Conservation (phyloP, 1,139 yeast species). For the Suhomyces guaymorum region DNA sequence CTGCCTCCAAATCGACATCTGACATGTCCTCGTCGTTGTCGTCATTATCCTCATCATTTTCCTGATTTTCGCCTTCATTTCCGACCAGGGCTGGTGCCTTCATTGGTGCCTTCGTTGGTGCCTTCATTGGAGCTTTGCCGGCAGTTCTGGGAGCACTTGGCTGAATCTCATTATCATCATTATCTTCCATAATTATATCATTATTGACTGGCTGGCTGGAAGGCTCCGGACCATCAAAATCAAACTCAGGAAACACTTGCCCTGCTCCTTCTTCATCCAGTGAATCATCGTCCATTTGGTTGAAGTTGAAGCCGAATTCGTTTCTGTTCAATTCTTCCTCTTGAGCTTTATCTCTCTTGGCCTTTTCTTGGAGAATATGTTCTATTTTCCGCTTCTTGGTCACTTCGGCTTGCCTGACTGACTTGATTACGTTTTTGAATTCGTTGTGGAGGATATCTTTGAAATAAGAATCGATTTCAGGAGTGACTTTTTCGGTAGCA, state of each 20-base stretch:
- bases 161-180: slow-evolving; percentile 3
- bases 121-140: neutral
- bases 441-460: slow-evolving; percentile 32
- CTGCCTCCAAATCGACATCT: slow-evolving; percentile 11
- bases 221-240: slow-evolving; percentile 11
- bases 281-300: slow-evolving; percentile 23
- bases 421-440: slow-evolving; percentile 36
- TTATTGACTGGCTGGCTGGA: neutral
- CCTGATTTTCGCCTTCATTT: too few relatives aligned
- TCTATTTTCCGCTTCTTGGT: slow-evolving; percentile 24
- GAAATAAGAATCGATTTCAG: slow-evolving; percentile 28
- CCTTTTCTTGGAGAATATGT: slow-evolving; percentile 24
- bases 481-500: slow-evolving; percentile 27
- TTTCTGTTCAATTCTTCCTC: slow-evolving; percentile 22
- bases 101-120: slow-evolving; percentile 1
- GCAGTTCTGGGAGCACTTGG: slow-evolving; percentile 1
- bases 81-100: too few relatives aligned
- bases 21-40: slow-evolving; percentile 2
- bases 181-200: neutral
- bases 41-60: too few relatives aligned
- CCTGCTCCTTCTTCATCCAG: slow-evolving; percentile 24
- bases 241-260: slow-evolving; percentile 19
- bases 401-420: slow-evolving; percentile 37
- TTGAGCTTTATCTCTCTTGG: slow-evolving; percentile 23
- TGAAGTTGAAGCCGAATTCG: slow-evolving; percentile 36